Evolutionary conservation across 2,329 filamentous ascomycete species (phyloP), one percentile per base, ranked within the genome.

Genomic region (Alternaria metachromatica): DNA sequence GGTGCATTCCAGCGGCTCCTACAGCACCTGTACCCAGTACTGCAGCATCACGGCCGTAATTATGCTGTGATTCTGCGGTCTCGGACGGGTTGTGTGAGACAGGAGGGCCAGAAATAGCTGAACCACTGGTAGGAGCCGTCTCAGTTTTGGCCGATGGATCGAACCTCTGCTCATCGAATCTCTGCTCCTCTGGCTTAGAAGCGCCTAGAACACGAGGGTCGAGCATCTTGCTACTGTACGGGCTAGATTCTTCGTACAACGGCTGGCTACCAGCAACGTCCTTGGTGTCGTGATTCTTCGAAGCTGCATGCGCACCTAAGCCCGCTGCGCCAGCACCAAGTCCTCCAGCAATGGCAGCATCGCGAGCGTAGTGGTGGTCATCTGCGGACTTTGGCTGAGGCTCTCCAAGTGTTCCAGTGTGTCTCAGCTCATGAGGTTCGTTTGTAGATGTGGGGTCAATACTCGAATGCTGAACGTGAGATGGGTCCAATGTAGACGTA

Each of bases 141-240:
- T 62, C 57, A 12, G 68, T 58, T 44, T 63, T 68, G 10, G 64
- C 58, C 7, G 58, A 21, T 25, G 72, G 69, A 46, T 74, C 71
- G 23, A 71, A 72, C 18, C 60, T 66, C 53, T 76, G 73, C 37
- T 72, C 64, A 33, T 51, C 49, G 28, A 51, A 72, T 33, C 59
- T 66, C 46, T 76, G 73, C 33, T 72, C 64, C 4, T 70, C 53
- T 7, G 69, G 51, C 11, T 55, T 64, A 13, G 65, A 51, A 20
- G 69, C 60, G 8, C 71, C 65, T 21, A 69, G 53, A 7, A 76
- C 72, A 4, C 76, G 75, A 51, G 75, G 74, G 26, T 78, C 75
- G 20, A 78, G 62, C 20, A 65, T 49, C 11, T 69, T 72, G 9
- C 73, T 68, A 46, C 68, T 74, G 48, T 76, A 76, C 0, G 74